A percentile compares a stretch with the other conserved stretches of the same genome.
Conservation (phyloP, 192 early-diverging fungal species). For the Rhizoclosmatium globosum region DNA sequence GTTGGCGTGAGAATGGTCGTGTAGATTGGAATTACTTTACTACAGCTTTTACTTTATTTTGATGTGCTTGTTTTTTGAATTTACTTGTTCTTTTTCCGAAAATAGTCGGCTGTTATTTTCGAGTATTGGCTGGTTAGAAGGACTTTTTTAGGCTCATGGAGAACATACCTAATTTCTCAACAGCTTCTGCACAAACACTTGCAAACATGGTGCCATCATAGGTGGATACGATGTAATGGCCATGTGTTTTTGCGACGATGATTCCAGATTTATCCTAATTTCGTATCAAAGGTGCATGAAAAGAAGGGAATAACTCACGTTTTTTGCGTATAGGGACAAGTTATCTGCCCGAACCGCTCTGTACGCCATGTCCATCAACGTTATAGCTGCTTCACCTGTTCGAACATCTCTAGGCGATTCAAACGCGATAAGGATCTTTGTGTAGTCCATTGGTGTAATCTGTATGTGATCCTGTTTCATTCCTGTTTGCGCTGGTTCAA, state of each 20-base stretch:
- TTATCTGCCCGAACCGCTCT: constrained; percentile 55
- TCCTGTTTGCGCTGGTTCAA: background rate
- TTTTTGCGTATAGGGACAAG: constrained; percentile 61
- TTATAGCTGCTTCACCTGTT: constrained; percentile 49
- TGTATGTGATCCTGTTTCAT: constrained; percentile 2
- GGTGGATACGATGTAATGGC: constrained; percentile 58
- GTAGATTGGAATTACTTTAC: background rate
- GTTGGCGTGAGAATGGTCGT: background rate
- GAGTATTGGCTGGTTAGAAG: background rate
- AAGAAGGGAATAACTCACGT: constrained; percentile 28
- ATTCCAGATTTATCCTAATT: constrained; percentile 54
- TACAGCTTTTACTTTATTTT: background rate
- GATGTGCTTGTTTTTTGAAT: background rate
- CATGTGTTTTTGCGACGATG: constrained; percentile 53
- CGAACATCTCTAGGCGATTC: constrained; percentile 56
- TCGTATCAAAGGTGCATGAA: background rate
- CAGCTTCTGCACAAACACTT: constrained; percentile 59
- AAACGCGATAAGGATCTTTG: constrained; percentile 53
- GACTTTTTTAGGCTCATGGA: background rate
- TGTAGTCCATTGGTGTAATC: constrained; percentile 46
- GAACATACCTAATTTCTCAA: constrained; percentile 59
- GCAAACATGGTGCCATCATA: constrained; percentile 63
- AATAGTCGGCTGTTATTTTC: constrained; percentile 50
- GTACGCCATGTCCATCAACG: constrained; percentile 54
- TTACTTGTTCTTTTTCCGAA: constrained; percentile 64